Evolutionary conservation across 495 filamentous ascomycete species (phyloP), one percentile per base, ranked within the genome.

Genomic region (Xylaria flabelliformis): DNA sequence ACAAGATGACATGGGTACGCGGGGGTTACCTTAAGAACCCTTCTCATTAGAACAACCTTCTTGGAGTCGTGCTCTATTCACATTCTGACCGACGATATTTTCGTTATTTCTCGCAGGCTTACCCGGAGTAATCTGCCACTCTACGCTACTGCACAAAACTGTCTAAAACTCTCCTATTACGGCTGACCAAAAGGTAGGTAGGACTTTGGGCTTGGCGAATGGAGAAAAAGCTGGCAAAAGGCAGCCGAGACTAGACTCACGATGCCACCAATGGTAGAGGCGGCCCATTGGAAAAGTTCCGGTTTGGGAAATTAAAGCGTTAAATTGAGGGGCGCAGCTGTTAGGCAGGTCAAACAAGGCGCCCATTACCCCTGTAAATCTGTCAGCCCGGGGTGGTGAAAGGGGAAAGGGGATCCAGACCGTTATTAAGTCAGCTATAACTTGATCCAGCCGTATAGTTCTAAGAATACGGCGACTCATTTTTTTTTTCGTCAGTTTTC

Each of bases 291-390:
- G 41, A 19, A 21, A 67, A 34, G 32, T 32, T 36, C 65, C 26
- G 9, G 6, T 56, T 67, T 41, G 65, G 65, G 65, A 67, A 67
- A 67, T 67, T 67, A 56, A 44, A 56, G 50, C 65, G 46, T 44
- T 42, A 24, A 55, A 55, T 67, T 55, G 50, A 67, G 65, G 48
- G 65, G 65, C 65, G 50, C 48, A 67, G 65, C 65, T 67, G 32
- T 6, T 13, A 32, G 65, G 41, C 42, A 65, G 13, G 19, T 67
- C 34, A 55, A 55, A 67, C 65, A 44, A 55, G 50, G 34, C 58
- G 58, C 32, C 58, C 53, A 32, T 26, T 4, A 56, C 13, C 53
- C 53, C 13, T 29, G 53, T 13, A 56, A 13, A 5, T 56, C 53
- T 17, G 53, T 56, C 53, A 56, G 53, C 53, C 29, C 7, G 15